Base-by-base conservation (phyloP, 495 filamentous ascomycete genomes). In the Daldinia loculata region DNA sequence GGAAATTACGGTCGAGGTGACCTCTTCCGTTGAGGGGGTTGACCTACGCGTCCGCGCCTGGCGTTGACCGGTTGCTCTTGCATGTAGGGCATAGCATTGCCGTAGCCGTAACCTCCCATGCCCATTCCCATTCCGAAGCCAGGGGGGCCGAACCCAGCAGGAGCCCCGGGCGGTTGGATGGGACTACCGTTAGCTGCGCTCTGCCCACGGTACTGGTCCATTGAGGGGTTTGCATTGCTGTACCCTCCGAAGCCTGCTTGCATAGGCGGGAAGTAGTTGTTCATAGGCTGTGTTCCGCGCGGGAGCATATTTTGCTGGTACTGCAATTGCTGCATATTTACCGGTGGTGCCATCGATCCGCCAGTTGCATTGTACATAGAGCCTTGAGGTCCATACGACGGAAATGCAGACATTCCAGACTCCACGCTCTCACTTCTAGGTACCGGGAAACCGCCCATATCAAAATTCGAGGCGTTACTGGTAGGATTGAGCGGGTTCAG, bases 391-490 rank as follows among this genome's bases (percentile, higher is more conserved):
- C 80, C 84, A 69, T 85, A 88, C 12, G 80, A 68, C 2, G 84
- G 80, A 75, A 86, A 89, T 9, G 84, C 80, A 8, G 85, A 78
- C 67, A 87, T 76, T 55, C 82, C 82, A 7, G 86, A 81, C 51
- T 90, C 89, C 60, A 87, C 81, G 74, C 83, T 87, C 39, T 86
- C 84, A 36, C 82, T 85, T 50, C 88, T 83, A 62, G 89, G 83
- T 29, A 87, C 81, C 50, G 80, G 78, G 62, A 80, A 84, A 50
- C 81, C 80, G 45, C 80, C 80, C 76, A 86, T 78, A 34, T 85
- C 82, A 68, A 80, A 85, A 63, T 70, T 80, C n/a, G 77, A 60
- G 29, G 69, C 60, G 34, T 55, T 63, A 26, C 71, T 61, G 50
- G 74, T 69, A 36, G 76, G 69, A 56, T 78, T 80, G 24, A 83